phyloP scores from a whole-genome alignment of 1,139 yeast genomes.

The Yamadazyma diddensiae region DNA sequence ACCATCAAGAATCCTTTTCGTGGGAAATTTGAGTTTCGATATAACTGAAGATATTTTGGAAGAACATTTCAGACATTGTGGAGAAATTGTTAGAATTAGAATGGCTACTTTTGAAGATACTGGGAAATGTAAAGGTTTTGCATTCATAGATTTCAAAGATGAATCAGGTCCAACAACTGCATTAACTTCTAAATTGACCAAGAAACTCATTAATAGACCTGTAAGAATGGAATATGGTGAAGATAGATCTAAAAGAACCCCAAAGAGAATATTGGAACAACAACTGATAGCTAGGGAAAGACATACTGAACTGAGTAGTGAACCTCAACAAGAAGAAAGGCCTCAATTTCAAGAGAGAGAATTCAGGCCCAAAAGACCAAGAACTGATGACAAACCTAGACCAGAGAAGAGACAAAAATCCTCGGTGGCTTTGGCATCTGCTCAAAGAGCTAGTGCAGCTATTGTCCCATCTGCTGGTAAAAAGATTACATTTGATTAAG shows the following conservation, averaged over 20 bases:
- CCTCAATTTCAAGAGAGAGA: slow-evolving; percentile 11
- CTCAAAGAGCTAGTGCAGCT: slow-evolving; percentile 88
- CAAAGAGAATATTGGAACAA: slow-evolving; percentile 32
- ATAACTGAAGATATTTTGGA: slow-evolving; percentile 79
- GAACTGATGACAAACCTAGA: slow-evolving; percentile 16
- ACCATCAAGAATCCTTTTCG: slow-evolving; percentile 84
- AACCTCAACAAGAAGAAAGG: slow-evolving; percentile 1
- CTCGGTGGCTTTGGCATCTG: slow-evolving; percentile 82
- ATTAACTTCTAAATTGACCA: slow-evolving; percentile 66
- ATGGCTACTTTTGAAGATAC: slow-evolving; percentile 97
- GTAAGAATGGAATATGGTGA: slow-evolving; percentile 92
- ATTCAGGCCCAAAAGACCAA: slow-evolving; percentile 4
- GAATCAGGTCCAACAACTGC: slow-evolving; percentile 83
- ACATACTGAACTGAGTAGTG: slow-evolving; percentile 2
- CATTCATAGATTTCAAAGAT: slow-evolving; percentile 82
- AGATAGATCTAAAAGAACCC: slow-evolving; percentile 81
- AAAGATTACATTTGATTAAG: slow-evolving; percentile 63
- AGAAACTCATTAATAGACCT: slow-evolving; percentile 67
- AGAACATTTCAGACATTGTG: slow-evolving; percentile 77
- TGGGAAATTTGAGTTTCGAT: slow-evolving; percentile 90
- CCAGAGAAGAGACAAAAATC: slow-evolving; percentile 57
- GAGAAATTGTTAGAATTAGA: slow-evolving; percentile 76
- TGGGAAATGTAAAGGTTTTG: slow-evolving; percentile 96
- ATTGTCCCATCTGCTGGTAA: slow-evolving; percentile 91
- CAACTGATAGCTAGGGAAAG: slow-evolving; percentile 13